Percentiles rank a stretch among this genome's conserved stretches.
Evolutionary conservation across 1,284 basidiomycete species (phyloP).

Genomic region (Neonothopanus nambi): DNA sequence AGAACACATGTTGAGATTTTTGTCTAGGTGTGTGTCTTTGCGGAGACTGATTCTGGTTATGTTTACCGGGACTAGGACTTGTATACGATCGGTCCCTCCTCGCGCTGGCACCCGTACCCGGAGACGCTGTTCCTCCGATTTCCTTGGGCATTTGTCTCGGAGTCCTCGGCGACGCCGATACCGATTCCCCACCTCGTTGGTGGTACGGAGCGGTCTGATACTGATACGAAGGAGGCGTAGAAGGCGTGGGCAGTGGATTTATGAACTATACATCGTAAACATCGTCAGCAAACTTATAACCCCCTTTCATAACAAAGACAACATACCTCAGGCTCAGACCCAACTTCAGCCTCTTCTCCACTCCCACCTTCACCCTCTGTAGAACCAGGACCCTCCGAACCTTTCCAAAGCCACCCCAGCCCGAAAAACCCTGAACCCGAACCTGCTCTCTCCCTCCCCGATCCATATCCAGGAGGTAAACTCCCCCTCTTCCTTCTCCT

Average conservation of each 20-base stretch:
- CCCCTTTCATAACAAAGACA: no score
- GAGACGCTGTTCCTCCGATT: no score
- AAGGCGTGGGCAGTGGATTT: not conserved
- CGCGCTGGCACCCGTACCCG: no score
- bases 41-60: not conserved
- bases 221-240: not conserved
- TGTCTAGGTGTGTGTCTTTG: not conserved
- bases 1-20: not conserved
- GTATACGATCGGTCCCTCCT: not conserved
- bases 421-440: no score
- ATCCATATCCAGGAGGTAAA: not conserved
- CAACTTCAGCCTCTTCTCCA: not conserved
- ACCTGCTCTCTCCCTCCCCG: not conserved
- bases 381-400: not conserved
- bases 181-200: no score
- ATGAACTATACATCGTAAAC: not conserved
- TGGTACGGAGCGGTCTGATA: no score
- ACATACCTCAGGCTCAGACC: not conserved
- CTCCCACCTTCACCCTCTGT: no score
- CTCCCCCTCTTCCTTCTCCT: slow-evolving; percentile 4
- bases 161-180: no score
- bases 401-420: slow-evolving; percentile 11
- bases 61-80: not conserved
- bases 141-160: no score
- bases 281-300: no score